Base-by-base conservation (phyloP, 306 rosid genomes). In the Cucurbita argyrosperma region DNA sequence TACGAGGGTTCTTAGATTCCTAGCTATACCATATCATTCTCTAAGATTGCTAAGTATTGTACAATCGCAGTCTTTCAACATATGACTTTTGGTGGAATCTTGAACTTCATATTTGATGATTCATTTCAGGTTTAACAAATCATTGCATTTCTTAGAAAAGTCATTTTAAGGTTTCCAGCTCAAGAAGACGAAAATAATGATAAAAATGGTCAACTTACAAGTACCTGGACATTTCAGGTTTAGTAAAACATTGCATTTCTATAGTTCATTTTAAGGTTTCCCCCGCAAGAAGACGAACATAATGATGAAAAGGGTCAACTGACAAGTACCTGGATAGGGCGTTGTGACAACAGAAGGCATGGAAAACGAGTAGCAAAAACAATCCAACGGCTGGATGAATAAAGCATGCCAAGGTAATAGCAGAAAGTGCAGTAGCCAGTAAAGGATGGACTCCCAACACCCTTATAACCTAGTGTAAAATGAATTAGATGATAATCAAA, bases 301-400 rank as follows among this genome's bases (percentile, higher is more conserved):
- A 71, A 37, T 18, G 23, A 43, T 15, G 52, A 68, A 2, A 49
- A 53, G 52, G 14, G 35, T 15, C 40, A 19, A 9, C 30, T 21
- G 14, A 14, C 18, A 72, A 55, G 76, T 88, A 94, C 99, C 99
- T 89, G 88, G 90, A 85, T 73, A 94, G 87, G 60, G 95, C 96
- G 62, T 61, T 86, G 83, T 94, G 99, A 76, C 99, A 94, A 87
- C 88, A 75, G 76, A 87, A 68, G 85, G 95, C 89, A 81, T 94
- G 92, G 77, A 85, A 84, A 21, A 67, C 53, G 69, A 94, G 86
- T 45, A 89, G 85, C 81, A 89, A 51, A 50, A 88, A 82, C 75
- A 94, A 88, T 69, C 97, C 97, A 57, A 89, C 69, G 4, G 90
- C 90, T 66, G 92, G 97, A 81, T 94, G 97, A 83, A 89, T 85